Conservation (phyloP, 2,329 filamentous ascomycete genomes). For the Paecilomyces fulvus region DNA sequence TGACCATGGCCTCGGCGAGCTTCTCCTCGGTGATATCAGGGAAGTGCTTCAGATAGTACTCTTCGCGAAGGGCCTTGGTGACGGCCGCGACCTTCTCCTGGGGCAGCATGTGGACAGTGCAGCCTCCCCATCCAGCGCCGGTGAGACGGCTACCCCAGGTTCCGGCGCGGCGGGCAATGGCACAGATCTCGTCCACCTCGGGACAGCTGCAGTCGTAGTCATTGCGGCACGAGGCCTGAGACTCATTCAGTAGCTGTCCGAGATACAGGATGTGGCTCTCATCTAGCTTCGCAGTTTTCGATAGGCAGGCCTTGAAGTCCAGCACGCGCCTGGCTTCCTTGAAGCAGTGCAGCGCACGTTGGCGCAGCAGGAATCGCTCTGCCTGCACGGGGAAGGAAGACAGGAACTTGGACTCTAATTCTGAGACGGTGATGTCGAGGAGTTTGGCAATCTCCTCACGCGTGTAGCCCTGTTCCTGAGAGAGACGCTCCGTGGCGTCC, state of each 20-base stretch:
- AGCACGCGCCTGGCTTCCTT: slow-evolving; percentile 79
- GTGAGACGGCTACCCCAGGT: slow-evolving; percentile 80
- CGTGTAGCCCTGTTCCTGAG: slow-evolving; percentile 76
- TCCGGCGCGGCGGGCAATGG: slow-evolving; percentile 67
- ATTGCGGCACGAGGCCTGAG: slow-evolving; percentile 78
- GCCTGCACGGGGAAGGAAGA: slow-evolving; percentile 83
- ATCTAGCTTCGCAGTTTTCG: slow-evolving; percentile 44
- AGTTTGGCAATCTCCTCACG: slow-evolving; percentile 71
- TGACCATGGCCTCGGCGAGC: slow-evolving; percentile 70
- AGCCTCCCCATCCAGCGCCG: slow-evolving; percentile 94
- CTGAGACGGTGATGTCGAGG: slow-evolving; percentile 59
- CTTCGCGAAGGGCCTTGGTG: slow-evolving; percentile 64
- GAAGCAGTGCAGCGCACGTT: slow-evolving; percentile 86
- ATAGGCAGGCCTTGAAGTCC: slow-evolving; percentile 70
- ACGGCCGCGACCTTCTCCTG: slow-evolving; percentile 72
- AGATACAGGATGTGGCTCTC: slow-evolving; percentile 64
- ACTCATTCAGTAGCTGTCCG: slow-evolving; percentile 78
- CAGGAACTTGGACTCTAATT: slow-evolving; percentile 71
- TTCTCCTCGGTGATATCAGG: slow-evolving; percentile 63
- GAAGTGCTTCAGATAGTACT: slow-evolving; percentile 72
- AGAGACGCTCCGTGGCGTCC: slow-evolving; percentile 62
- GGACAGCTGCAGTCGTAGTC: slow-evolving; percentile 86
- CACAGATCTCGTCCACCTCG: slow-evolving; percentile 83
- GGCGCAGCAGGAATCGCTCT: slow-evolving; percentile 76
- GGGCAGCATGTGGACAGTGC: slow-evolving; percentile 86